A percentile compares a stretch with the other conserved stretches of the same genome.
These are phyloP conservation scores for Gnetum montanum DNA, from an alignment of 75 land plant species.

Conservation along the genomic window DNA sequence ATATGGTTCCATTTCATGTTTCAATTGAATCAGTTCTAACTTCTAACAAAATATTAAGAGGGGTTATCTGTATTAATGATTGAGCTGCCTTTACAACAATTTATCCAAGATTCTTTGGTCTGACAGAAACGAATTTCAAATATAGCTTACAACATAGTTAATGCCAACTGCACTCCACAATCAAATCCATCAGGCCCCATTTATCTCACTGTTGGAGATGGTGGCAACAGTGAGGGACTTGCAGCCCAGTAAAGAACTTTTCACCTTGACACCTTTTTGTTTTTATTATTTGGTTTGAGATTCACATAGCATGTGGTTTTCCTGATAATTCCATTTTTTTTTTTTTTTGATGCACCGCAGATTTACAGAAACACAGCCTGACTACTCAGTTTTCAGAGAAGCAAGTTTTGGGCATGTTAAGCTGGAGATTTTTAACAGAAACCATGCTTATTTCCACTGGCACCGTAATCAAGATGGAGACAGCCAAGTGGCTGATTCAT, in stretches of 20 bases:
- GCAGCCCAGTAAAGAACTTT: slow-evolving; percentile 61
- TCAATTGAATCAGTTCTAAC: no score
- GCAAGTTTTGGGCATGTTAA: slow-evolving; percentile 89
- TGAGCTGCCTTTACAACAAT: no score
- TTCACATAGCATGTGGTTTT: background rate
- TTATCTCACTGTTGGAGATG: slow-evolving; percentile 89
- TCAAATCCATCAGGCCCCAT: slow-evolving; percentile 51
- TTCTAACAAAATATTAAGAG: no score
- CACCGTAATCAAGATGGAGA: slow-evolving; percentile 73
- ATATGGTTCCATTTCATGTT: no score
- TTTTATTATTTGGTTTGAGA: background rate
- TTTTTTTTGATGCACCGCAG: slow-evolving; percentile 14
- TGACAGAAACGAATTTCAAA: slow-evolving; percentile 79
- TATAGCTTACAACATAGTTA: slow-evolving; percentile 46
- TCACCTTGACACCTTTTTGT: background rate
- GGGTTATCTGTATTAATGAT: no score
- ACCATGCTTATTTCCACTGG: slow-evolving; percentile 67
- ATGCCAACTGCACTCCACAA: slow-evolving; percentile 52
- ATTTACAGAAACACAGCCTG: slow-evolving; percentile 60
- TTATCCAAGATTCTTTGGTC: background rate
- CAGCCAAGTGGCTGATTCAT: slow-evolving; percentile 31
- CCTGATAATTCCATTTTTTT: background rate
- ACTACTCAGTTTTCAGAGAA: slow-evolving; percentile 69
- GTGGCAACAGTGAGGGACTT: slow-evolving; percentile 90
- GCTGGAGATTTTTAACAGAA: slow-evolving; percentile 58